Evolutionary conservation across 306 rosid species (phyloP), one percentile per base, ranked within the genome.

Genomic region (Dryas octopetala): DNA sequence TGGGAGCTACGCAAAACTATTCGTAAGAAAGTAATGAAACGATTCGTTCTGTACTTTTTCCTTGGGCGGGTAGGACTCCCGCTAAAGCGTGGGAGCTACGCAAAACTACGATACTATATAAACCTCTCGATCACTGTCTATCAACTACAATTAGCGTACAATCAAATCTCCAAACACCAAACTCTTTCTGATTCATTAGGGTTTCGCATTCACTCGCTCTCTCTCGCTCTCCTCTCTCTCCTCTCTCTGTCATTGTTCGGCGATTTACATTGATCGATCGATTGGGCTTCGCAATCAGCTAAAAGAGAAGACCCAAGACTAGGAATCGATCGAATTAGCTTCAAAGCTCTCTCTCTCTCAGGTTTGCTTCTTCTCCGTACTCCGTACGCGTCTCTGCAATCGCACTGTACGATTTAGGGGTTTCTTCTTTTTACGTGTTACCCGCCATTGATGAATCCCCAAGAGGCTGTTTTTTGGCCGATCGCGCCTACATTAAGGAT

Each of bases 311-410:
- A 32, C 38, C 38, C 38, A 32, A 32, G 38, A 32, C 38, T 32
- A 32, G 3, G 49, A 46, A 6, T 46, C 9, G 49, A 16, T 62
- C 51, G 6, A 38, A 50, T 69, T 32, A 47, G 32, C 28, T 28
- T n/a, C 48, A 38, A 28, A 41, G 2, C 50, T 46, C 10, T 63
- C 23, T 10, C 46, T 52, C 62, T 16, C 49, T 54, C 76, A 71
- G 76, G 76, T 73, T 59, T 32, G 59, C 15, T 59, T 73, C 47
- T 23, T 9, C 73, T 68, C 73, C 23, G 41, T 12, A 26, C 73
- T 68, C 60, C 23, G 41, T 12, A 26, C n/a, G 45, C 73, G 47
- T 73, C 68, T 71, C 68, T 73, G 57, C 68, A 70, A 45, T 73
- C 60, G n/a, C 7, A 28, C 8, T 6, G 45, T 68, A 17, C 32